Conservation (phyloP, 495 filamentous ascomycete genomes). For the Sphaerosporella brunnea region DNA sequence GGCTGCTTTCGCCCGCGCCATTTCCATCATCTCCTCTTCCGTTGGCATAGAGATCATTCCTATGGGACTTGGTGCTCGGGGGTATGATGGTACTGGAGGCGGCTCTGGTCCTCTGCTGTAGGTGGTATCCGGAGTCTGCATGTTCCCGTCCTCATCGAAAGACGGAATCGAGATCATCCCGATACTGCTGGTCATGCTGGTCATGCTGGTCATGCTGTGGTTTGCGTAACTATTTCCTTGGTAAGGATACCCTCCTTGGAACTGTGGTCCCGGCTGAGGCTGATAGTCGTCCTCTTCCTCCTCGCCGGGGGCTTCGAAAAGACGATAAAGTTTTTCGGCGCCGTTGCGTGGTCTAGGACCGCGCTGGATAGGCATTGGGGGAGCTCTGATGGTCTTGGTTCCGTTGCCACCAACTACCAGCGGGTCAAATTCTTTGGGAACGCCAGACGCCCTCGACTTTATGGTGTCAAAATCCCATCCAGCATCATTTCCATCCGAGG, state of each 20-base stretch:
- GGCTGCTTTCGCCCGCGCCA: constrained; percentile 11
- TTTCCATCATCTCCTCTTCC: constrained; percentile 18
- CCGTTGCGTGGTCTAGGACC: neutral
- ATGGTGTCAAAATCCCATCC: constrained; percentile 52
- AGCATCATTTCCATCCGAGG: constrained; percentile 41
- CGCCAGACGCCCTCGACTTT: constrained; percentile 26
- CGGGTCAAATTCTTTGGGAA: constrained; percentile 11
- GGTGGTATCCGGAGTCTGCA: constrained; percentile 13
- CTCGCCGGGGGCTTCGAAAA: constrained; percentile 2
- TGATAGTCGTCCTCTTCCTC: neutral
- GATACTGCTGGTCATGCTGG: neutral
- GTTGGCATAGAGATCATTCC: constrained; percentile 19
- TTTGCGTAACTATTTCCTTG: too few species aligned
- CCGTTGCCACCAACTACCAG: neutral
- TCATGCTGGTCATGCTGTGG: neutral
- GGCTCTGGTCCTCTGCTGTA: neutral
- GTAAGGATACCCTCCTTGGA: too few species aligned
- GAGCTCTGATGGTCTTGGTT: neutral
- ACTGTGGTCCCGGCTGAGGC: neutral
- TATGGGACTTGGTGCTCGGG: constrained; percentile 7
- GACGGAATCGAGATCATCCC: constrained; percentile 22
- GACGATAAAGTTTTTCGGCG: constrained; percentile 1
- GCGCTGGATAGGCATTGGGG: neutral
- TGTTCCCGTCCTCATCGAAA: constrained; percentile 21
- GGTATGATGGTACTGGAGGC: neutral